phyloP scores from a whole-genome alignment of 371 early-diverging fungal species.

The Phascolomyces articulosus region DNA sequence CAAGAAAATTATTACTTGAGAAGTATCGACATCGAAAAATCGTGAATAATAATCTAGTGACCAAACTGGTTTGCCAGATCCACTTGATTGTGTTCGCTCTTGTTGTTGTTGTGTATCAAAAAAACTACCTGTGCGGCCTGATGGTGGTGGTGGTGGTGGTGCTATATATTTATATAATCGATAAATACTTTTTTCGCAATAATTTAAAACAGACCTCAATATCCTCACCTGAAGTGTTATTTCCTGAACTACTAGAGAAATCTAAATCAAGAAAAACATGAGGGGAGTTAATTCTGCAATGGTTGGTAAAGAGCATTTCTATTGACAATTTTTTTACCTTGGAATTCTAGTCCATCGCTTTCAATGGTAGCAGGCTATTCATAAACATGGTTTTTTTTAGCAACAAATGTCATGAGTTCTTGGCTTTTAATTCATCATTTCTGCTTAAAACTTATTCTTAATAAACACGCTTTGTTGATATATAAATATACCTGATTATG shows the following conservation, averaged over 20 bases:
- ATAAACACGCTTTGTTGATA: background rate
- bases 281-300: no score
- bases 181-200: no score
- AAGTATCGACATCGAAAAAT: slow-evolving; percentile 91
- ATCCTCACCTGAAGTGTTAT: slow-evolving; percentile 16
- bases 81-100: slow-evolving; percentile 23
- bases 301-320: no score
- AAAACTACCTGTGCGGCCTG: slow-evolving; percentile 18
- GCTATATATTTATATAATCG: slow-evolving; percentile 1
- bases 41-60: slow-evolving; percentile 85
- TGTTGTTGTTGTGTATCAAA: slow-evolving; percentile 44
- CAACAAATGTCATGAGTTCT: background rate
- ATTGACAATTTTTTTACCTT: no score
- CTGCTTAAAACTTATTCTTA: no score
- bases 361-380: slow-evolving; percentile 50
- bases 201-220: no score
- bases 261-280: slow-evolving; percentile 12
- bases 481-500: slow-evolving; percentile 31
- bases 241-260: slow-evolving; percentile 18
- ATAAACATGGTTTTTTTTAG: background rate
- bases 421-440: background rate
- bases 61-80: slow-evolving; percentile 62
- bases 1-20: slow-evolving; percentile 58
- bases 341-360: slow-evolving; percentile 56
- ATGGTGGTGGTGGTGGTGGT: slow-evolving; percentile 23